Evolutionary conservation across 805 yeast species (phyloP), one percentile per base, ranked within the genome.

Genomic region (Barnettozyma vustinii): DNA sequence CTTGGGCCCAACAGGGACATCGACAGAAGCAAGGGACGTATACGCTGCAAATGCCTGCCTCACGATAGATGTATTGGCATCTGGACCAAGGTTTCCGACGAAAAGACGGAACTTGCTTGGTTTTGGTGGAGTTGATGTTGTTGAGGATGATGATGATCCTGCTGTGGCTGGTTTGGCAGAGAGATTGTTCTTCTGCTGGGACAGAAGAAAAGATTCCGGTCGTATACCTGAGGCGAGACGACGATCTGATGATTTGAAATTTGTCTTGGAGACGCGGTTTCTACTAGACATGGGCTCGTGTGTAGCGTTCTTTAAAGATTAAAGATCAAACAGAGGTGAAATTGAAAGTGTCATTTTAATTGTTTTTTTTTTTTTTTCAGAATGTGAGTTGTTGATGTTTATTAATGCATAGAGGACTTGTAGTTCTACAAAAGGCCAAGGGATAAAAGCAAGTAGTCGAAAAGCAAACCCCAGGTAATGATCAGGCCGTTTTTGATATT

Each of bases 401-500:
- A n/a, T 30, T 35, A 5, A 43, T 42, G 36, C 16, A 33, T 19
- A n/a, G 37, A 30, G 23, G 16, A 36, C 40, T 18, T 32, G 2
- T 9, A 3, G n/a, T 21, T n/a, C 59, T 59, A 75, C 44, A 77
- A 58, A 50, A 69, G 65, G 0, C 84, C 84, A 25, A 69, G 58
- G 13, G 75, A 50, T 54, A 71, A 71, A 51, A 83, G 64, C 25
- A 83, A 46, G 59, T 85, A 86, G 63, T 87, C 95, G 42, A 83
- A 53, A 41, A 83, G 62, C 56, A 87, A 75, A 9, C 92, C 94
- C 36, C 72, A 64, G 69, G 86, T 78, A 53, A 87, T 73, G 41
- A 77, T 76, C 60, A 81, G 73, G 0, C 94, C 95, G 2, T 96
- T 87, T 49, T 74, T 73, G 57, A 91, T 85, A 64, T 92, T 94